Base-by-base conservation (phyloP, 371 early-diverging fungal genomes). In the Dinochytrium kinnereticum region DNA sequence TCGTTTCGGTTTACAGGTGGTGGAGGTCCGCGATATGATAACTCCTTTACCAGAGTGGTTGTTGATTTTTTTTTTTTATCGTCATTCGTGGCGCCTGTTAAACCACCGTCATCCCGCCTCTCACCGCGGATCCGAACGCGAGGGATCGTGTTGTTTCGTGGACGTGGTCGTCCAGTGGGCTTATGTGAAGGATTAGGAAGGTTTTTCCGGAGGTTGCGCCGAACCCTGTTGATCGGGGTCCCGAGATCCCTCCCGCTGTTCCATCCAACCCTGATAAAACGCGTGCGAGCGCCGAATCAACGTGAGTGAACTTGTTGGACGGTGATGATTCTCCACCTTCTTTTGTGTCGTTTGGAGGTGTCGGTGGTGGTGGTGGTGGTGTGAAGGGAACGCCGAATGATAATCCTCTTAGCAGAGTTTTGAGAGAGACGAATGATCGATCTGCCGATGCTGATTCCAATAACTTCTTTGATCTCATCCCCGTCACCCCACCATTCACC, bases 111-210 rank as follows among this genome's bases (percentile, higher is more conserved):
- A n/a, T n/a, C n/a, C n/a, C n/a, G n/a, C n/a, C 64, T 24, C 24
- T 64, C 64, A 64, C 3, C 3, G 33, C 3, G 24, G 19, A 7
- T 37, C 64, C 64, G 36, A 64, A 64, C 38, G 38, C 64, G 15
- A 66, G 28, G 44, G n/a, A 17, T 44, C 49, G 37, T 44, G n/a
- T 37, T 44, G 66, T 66, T 44, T 66, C 66, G 30, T 15, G 15
- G 2, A 30, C 66, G 44, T 49, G 49, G n/a, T 66, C 66, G 2
- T 40, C 66, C 5, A 66, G 5, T 10, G 66, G 66, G 30, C 66
- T 66, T n/a, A 40, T 44, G 44, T 49, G 21, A 38, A 66, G 40
- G n/a, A 66, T 28, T n/a, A 66, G 7, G 17, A 66, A 28, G 40
- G 49, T 49, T 28, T 66, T 66, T 15, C 66, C 66, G 24, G 26